Evolutionary conservation across 148 eudicot genomes (phyloP).

Genomic region (Rheum nobile): DNA sequence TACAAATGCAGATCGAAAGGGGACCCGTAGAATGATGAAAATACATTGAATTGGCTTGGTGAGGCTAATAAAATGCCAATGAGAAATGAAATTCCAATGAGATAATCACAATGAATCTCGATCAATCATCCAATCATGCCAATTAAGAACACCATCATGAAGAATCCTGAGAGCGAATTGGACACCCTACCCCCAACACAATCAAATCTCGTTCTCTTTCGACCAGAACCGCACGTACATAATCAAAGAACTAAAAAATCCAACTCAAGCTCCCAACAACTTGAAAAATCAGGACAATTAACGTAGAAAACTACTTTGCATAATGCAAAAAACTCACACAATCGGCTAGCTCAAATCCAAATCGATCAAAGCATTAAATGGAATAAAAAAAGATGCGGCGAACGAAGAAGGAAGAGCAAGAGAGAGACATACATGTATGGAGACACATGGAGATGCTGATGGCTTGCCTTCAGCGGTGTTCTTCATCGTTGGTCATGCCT

Average conservation of each 20-base stretch:
- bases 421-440: constrained; percentile 58
- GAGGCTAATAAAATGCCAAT: not conserved
- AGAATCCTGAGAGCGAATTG: not conserved
- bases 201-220: not conserved
- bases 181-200: not conserved
- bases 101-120: not conserved
- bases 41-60: not conserved
- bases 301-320: too few species aligned
- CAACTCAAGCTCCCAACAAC: not conserved
- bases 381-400: not conserved
- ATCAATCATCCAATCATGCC: not conserved
- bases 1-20: not conserved
- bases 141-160: not conserved
- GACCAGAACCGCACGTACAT: not conserved
- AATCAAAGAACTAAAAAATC: not conserved
- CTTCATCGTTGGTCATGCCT: too few species aligned
- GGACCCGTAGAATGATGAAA: not conserved
- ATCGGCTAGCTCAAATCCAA: not conserved
- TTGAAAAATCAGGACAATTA: not conserved
- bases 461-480: too few species aligned
- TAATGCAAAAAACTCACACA: not conserved
- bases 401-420: not conserved
- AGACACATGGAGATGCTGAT: constrained; percentile 83
- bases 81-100: not conserved
- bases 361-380: not conserved